A percentile compares a stretch with the other conserved stretches of the same genome.
Conservation (phyloP, 768 basidiomycete genomes). For the Amanita pseudoporphyria region DNA sequence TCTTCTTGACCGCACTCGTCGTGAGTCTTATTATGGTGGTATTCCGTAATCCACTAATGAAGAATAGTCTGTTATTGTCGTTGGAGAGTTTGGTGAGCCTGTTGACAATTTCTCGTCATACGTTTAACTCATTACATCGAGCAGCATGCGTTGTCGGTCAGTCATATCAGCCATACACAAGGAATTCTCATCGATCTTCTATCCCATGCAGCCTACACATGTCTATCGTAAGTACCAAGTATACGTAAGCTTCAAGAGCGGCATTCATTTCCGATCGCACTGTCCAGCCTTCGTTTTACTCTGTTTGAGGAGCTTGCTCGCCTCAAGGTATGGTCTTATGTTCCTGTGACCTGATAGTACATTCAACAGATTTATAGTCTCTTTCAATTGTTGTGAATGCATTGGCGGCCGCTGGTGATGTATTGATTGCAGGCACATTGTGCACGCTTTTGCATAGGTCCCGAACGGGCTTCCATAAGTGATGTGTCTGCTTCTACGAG, state of each 20-base stretch:
- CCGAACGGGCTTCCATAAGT: conserved; percentile 38
- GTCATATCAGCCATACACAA: neutral
- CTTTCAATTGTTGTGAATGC: conserved; percentile 34
- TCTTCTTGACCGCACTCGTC: conserved; percentile 12
- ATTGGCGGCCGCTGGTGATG: conserved; percentile 31
- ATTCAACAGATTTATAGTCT: conserved; percentile 13
- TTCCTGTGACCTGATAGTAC: neutral
- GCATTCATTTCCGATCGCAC: neutral
- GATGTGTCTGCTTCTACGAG: conserved; percentile 2
- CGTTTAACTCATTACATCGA: neutral
- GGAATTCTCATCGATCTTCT: neutral
- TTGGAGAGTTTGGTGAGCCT: conserved; percentile 19
- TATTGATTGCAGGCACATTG: conserved; percentile 32
- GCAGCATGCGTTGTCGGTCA: conserved; percentile 16
- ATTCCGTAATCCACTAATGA: neutral
- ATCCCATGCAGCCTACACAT: conserved; percentile 21
- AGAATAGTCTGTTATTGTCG: conserved; percentile 14
- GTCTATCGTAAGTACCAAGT: conserved; percentile 23
- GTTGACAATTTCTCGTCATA: neutral
- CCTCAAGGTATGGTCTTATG: conserved; percentile 22
- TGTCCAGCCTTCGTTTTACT: conserved; percentile 19
- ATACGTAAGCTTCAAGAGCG: neutral
- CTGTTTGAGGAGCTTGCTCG: conserved; percentile 24
- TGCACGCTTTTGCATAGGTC: conserved; percentile 28
- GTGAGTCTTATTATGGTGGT: conserved; percentile 9